Conservation (phyloP, 176 grass and related monocot species). For the Triticum timopheevii region DNA sequence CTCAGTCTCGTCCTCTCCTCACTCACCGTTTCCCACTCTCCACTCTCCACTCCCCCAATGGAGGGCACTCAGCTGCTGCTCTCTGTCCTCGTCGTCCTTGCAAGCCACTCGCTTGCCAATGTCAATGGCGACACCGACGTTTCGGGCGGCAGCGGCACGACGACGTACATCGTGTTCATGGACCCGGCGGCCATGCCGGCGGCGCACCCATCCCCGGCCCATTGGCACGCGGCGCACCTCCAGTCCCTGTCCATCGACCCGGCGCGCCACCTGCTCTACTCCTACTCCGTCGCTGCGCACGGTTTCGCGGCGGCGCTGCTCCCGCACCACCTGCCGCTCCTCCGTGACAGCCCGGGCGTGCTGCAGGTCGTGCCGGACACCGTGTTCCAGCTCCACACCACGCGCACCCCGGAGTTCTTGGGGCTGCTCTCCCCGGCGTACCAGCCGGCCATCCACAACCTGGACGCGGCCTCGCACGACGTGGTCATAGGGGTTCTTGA, state of each 20-base stretch:
- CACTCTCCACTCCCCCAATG: constrained; percentile 28
- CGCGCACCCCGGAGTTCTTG: constrained; percentile 77
- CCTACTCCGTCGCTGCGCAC: constrained; percentile 67
- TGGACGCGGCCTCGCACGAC: constrained; percentile 70
- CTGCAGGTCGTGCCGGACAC: constrained; percentile 69
- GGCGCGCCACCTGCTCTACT: constrained; percentile 62
- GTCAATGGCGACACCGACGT: not conserved
- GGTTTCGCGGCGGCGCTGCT: constrained; percentile 73
- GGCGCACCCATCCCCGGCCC: constrained; percentile 47
- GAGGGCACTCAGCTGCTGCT: constrained; percentile 35
- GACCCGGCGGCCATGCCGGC: constrained; percentile 55
- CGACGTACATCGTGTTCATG: constrained; percentile 97
- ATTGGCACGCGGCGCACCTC: constrained; percentile 77
- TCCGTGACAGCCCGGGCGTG: constrained; percentile 66
- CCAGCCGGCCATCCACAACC: constrained; percentile 38
- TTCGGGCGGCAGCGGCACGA: constrained; percentile 7
- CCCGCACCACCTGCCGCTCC: constrained; percentile 51
- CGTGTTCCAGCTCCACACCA: constrained; percentile 68
- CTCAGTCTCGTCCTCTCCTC: not conserved
- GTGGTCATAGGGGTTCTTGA: constrained; percentile 86
- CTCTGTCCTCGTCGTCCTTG: constrained; percentile 17
- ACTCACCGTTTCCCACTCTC: not conserved
- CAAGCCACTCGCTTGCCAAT: constrained; percentile 3
- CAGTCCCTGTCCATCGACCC: constrained; percentile 80
- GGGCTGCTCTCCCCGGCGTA: constrained; percentile 53